Evolutionary conservation across 2,329 filamentous ascomycete genomes (phyloP), one percentile per base, ranked within the genome.

Genomic region (Hymenoscyphus fraxineus): DNA sequence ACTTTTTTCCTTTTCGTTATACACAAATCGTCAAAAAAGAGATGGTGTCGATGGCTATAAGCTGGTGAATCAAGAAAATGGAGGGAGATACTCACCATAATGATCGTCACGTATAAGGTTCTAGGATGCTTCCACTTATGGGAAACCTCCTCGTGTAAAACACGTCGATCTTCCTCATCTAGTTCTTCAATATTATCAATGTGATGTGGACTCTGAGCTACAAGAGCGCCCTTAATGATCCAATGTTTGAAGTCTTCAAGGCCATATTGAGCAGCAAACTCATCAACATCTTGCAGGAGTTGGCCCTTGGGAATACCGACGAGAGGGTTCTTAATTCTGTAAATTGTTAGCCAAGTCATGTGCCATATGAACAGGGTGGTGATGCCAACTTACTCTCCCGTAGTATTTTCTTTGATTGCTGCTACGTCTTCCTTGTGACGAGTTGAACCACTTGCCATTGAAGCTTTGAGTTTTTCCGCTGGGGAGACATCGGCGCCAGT

Each of bases 41-140:
- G 9, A 7, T 35, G 9, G 9, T 10, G 9, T 35, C 35, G 9
- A 35, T 10, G 35, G 9, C 35, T 35, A 6, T 35, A 22, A 27
- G 9, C 22, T 13, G 6, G n/a, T 22, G 12, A 7, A 6, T 3
- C 7, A 22, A 51, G 19, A 51, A 27, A 12, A 12, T 3, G 7
- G 27, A 51, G 4, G 9, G 12, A 10, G 9, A 4, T 10, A n/a
- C 19, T 51, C 22, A 51, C 44, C 22, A 86, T 83, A 12, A 83
- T 78, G 69, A 91, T 88, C 44, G 88, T 89, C 68, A 89, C 80
- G 76, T 87, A 88, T 12, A 91, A 79, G 61, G 82, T 82, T 71
- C 73, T 79, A 0, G 88, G 86, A 41, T 88, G 81, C 67, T 82
- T 81, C 85, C 88, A 91, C 72, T 87, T 88, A 80, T 91, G 86